phyloP scores from a whole-genome alignment of 225 moss, liverwort and hornwort species.

The Takakia lepidozioides region DNA sequence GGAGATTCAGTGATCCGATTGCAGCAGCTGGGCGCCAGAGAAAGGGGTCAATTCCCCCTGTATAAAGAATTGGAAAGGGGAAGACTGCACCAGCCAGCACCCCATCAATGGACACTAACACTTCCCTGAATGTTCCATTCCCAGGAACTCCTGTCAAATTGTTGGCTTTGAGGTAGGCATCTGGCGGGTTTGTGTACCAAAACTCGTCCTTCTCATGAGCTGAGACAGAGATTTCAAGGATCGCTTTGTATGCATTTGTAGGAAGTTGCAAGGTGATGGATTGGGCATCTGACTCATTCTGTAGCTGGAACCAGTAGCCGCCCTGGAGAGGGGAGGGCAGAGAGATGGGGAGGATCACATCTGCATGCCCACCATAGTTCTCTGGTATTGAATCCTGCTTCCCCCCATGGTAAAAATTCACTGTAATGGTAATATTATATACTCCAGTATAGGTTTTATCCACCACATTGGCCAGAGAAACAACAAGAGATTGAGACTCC shows the following conservation, averaged over 20 bases:
- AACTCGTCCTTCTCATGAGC: constrained; percentile 75
- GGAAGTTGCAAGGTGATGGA: constrained; percentile 34
- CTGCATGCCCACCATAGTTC: constrained; percentile 33
- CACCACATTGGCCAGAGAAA: constrained; percentile 70
- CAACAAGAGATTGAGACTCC: constrained; percentile 52
- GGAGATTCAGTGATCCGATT: constrained; percentile 80
- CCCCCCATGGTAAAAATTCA: constrained; percentile 35
- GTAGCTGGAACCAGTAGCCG: constrained; percentile 84
- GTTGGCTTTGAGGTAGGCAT: constrained; percentile 56
- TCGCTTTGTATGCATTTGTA: constrained; percentile 53
- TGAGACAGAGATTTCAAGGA: constrained; percentile 79
- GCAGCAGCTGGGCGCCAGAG: constrained; percentile 85
- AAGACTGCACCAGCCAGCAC: constrained; percentile 50
- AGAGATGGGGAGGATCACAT: constrained; percentile 55
- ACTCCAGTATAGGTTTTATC: constrained; percentile 71
- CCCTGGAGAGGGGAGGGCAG: constrained; percentile 35
- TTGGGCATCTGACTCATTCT: constrained; percentile 44
- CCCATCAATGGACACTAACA: constrained; percentile 57
- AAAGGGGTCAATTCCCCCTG: constrained; percentile 75
- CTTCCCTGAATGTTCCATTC: constrained; percentile 81
- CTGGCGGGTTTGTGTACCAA: constrained; percentile 88
- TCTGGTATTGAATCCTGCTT: constrained; percentile 1
- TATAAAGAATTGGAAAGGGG: constrained; percentile 83
- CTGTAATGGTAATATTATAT: constrained; percentile 77
- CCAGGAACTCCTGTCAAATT: constrained; percentile 56